A percentile compares a stretch with the other conserved stretches of the same genome.
These are phyloP conservation scores for Fusarium concolor DNA, from an alignment of 2,329 filamentous ascomycete species.

Conservation along the genomic window DNA sequence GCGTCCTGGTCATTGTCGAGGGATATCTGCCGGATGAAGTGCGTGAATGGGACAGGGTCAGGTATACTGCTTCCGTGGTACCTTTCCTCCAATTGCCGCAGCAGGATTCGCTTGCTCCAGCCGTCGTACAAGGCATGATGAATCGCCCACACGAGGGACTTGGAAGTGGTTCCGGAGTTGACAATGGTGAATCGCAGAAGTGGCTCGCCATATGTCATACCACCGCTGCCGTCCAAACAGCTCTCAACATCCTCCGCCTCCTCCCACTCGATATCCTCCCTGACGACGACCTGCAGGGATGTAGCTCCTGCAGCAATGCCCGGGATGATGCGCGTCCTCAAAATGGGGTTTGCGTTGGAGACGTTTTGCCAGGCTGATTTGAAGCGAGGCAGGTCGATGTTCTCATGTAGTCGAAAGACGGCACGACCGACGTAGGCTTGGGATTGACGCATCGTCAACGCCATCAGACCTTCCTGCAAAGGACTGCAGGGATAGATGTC, in stretches of 20 bases:
- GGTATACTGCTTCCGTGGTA: slow-evolving; percentile 11
- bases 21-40: slow-evolving; percentile 13
- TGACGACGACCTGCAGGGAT: slow-evolving; percentile 10
- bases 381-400: slow-evolving; percentile 10
- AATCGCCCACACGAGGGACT: slow-evolving; percentile 11
- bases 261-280: slow-evolving; percentile 13
- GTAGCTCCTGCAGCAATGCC: slow-evolving; percentile 7
- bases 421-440: slow-evolving; percentile 5
- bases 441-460: slow-evolving; percentile 1
- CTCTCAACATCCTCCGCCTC: slow-evolving; percentile 10
- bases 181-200: slow-evolving; percentile 13
- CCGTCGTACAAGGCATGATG: slow-evolving; percentile 12
- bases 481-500: slow-evolving; percentile 15
- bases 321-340: slow-evolving; percentile 12
- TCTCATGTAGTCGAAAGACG: slow-evolving; percentile 12
- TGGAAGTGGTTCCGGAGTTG: slow-evolving; percentile 9
- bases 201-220: slow-evolving; percentile 13
- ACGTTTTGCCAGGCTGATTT: slow-evolving; percentile 13
- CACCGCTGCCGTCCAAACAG: slow-evolving; percentile 5
- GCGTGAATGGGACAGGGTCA: slow-evolving; percentile 9
- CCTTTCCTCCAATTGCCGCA: slow-evolving; percentile 9
- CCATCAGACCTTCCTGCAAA: slow-evolving; percentile 11
- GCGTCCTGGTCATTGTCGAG: slow-evolving; percentile 12
- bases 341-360: slow-evolving; percentile 11
- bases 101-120: slow-evolving; percentile 13